Evolutionary conservation across 2,329 filamentous ascomycete genomes (phyloP).

Genomic region (Sporothrix mexicana): DNA sequence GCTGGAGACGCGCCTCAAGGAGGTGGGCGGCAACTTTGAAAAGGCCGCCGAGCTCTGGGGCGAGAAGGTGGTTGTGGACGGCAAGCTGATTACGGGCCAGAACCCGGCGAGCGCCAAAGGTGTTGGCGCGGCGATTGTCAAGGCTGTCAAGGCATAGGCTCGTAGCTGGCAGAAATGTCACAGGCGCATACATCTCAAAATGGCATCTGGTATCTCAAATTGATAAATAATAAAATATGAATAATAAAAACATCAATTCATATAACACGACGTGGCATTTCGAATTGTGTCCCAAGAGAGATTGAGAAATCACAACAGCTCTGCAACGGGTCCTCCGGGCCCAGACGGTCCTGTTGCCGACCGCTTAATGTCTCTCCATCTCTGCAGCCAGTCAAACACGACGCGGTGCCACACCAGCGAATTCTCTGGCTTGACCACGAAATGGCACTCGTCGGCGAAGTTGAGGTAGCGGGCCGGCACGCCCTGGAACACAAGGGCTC

Average conservation of each 20-base stretch:
- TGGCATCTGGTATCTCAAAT: no score
- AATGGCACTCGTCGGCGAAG: constrained; percentile 77
- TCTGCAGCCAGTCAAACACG: constrained; percentile 71
- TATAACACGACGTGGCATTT: background rate
- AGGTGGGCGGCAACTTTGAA: constrained; percentile 60
- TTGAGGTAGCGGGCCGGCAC: constrained; percentile 72
- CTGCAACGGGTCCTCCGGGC: no score
- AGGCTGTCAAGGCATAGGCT: constrained; percentile 43
- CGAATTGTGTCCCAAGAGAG: background rate
- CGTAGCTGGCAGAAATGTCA: background rate
- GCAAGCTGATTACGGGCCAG: constrained; percentile 62
- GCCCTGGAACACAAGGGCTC: constrained; percentile 70
- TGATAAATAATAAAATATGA: background rate
- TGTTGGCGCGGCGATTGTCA: constrained; percentile 58
- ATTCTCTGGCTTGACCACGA: constrained; percentile 72
- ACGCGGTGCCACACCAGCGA: constrained; percentile 70
- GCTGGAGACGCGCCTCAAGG: constrained; percentile 61
- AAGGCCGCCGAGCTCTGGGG: constrained; percentile 58
- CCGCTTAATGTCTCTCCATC: constrained; percentile 41
- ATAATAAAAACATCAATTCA: background rate
- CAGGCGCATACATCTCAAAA: background rate
- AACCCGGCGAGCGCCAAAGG: constrained; percentile 60
- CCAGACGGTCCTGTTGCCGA: background rate
- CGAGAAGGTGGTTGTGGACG: constrained; percentile 57
- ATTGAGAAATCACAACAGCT: background rate